Evolutionary conservation across 345 rosid genomes (phyloP), one percentile per base, ranked within the genome.

Genomic region (Pistacia vera): DNA sequence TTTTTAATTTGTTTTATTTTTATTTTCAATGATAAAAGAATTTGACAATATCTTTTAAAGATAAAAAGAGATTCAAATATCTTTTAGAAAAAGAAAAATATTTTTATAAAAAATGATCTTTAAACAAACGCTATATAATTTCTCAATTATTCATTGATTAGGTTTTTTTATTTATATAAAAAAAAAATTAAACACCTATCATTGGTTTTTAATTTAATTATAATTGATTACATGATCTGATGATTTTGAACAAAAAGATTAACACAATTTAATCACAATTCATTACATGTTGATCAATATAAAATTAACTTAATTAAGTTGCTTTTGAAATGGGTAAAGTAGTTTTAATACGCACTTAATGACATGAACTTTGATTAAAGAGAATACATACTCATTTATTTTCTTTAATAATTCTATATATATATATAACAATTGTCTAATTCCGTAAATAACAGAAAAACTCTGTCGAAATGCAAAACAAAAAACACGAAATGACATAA

Each of bases 361-460:
- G 28, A 59, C 16, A 12, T 28, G 12, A 0, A 0, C 41, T 60
- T 72, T 5, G 10, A 48, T 48, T 30, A 51, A 5, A 35, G 41
- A 48, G 46, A 4, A 78, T 36, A 36, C 48, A 4, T 8, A 20
- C 12, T 68, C n/a, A 65, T 13, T 71, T 25, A 25, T 41, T 71
- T 0, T 17, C 7, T 33, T 49, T 49, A 4, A 3, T 28, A 33
- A 33, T 67, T 7, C 11, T 0, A 17, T 25, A 25, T 25, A 25
- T 22, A 22, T 25, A 25, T 25, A 49, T 16, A 18, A 17, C 5
- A 10, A 11, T 73, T 69, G 61, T 13, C 35, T 17, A 61, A 74
- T 60, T 17, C 61, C 30, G 77, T 70, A 71, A 70, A 74, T 70
- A 74, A 18, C 41, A 70, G 38, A 10, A 63, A 49, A 10, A 0